Conservation (phyloP, 495 filamentous ascomycete genomes). For the Geoglossum glabrum region DNA sequence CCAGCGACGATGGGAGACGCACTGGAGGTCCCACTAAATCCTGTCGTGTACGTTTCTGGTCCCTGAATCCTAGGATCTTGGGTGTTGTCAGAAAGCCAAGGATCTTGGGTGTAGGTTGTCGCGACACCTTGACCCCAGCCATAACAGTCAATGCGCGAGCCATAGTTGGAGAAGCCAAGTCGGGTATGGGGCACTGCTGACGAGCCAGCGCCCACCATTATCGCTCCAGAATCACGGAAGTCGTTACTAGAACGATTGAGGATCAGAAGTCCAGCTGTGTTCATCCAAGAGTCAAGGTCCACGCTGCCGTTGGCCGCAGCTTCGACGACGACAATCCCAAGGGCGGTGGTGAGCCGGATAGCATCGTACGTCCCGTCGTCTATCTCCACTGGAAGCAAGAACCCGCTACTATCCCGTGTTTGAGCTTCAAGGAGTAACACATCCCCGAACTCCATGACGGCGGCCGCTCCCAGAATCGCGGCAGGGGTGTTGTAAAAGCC, state of each 20-base stretch:
- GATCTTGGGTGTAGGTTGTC: not conserved
- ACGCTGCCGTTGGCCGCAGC: not conserved
- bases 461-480: not conserved
- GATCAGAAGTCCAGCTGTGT: not conserved
- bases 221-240: not conserved
- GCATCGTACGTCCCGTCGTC: not conserved
- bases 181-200: not conserved
- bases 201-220: not conserved
- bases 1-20: not conserved
- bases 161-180: not conserved
- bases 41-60: not conserved
- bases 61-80: not conserved
- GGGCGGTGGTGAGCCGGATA: not conserved
- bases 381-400: not conserved
- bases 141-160: not conserved
- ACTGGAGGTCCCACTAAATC: not conserved
- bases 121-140: not conserved
- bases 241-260: not conserved
- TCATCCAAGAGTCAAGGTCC: not conserved
- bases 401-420: not conserved
- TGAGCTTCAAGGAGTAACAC: not conserved
- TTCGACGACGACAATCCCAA: not conserved
- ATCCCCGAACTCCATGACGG: not conserved
- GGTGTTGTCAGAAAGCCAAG: not conserved
- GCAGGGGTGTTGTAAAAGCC: not conserved